A percentile compares a stretch with the other conserved stretches of the same genome.
These are phyloP conservation scores for Chionographis japonica DNA, from an alignment of 106 monocot species.

Conservation along the genomic window DNA sequence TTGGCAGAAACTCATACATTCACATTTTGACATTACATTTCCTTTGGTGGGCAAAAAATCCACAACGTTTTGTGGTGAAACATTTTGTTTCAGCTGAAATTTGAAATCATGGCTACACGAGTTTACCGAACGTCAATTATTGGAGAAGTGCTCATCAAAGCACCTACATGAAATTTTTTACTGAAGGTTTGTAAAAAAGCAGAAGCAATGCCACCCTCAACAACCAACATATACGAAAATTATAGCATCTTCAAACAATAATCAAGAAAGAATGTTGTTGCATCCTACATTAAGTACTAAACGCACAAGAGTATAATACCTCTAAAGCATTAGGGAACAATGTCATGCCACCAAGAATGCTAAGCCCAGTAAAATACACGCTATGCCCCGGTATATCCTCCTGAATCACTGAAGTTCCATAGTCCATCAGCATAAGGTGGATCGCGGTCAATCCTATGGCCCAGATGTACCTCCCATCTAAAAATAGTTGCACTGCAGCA, in stretches of 20 bases:
- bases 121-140: too few relatives aligned
- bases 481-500: constrained; percentile 39
- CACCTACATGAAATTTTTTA: too few relatives aligned
- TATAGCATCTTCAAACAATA: not conserved
- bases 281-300: not conserved
- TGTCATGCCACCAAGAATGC: constrained; percentile 67
- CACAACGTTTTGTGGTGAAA: too few relatives aligned
- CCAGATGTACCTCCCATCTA: constrained; percentile 52
- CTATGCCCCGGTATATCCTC: constrained; percentile 64
- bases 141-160: too few relatives aligned
- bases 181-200: too few relatives aligned
- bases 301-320: constrained; percentile 20
- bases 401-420: constrained; percentile 51
- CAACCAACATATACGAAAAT: too few relatives aligned
- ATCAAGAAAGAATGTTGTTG: not conserved
- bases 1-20: too few relatives aligned
- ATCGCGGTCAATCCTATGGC: constrained; percentile 23
- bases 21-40: too few relatives aligned
- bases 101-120: too few relatives aligned
- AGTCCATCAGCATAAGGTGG: constrained; percentile 62
- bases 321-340: constrained; percentile 65
- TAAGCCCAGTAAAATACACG: constrained; percentile 62
- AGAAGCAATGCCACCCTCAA: too few relatives aligned
- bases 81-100: too few relatives aligned
- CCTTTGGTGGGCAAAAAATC: too few relatives aligned